Evolutionary conservation across 1,284 basidiomycete species (phyloP).

Genomic region (Trichosporon faecale): DNA sequence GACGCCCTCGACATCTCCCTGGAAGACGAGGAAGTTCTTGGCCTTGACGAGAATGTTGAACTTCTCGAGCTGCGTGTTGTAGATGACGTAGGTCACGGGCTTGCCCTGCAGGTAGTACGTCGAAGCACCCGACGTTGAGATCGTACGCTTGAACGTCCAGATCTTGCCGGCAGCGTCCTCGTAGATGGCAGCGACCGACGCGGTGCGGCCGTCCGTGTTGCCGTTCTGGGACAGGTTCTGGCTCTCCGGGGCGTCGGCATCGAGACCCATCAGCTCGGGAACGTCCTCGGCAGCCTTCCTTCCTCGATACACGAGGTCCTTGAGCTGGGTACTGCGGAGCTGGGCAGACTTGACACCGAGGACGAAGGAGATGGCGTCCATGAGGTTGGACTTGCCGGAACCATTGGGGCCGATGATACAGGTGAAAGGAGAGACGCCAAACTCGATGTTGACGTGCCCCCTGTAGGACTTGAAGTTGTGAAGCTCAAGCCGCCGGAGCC

Average conservation of each 20-base stretch:
- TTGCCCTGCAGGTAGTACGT: conserved; percentile 81
- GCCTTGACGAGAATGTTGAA: conserved; percentile 99
- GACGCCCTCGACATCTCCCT: conserved; percentile 97
- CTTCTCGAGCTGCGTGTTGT: conserved; percentile 76
- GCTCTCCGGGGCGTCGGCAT: conserved; percentile 40
- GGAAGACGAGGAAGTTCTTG: conserved; percentile 99
- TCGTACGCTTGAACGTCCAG: conserved; percentile 73
- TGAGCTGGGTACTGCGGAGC: conserved; percentile 85
- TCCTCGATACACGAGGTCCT: conserved; percentile 92
- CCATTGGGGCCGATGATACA: conserved; percentile 98
- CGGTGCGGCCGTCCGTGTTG: conserved; percentile 69
- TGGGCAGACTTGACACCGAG: conserved; percentile 93
- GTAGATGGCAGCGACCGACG: conserved; percentile 92
- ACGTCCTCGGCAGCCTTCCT: conserved; percentile 58
- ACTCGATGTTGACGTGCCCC: conserved; percentile 56
- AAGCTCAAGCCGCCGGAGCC: conserved; percentile 65
- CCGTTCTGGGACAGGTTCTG: conserved; percentile 55
- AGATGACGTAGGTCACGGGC: conserved; percentile 74
- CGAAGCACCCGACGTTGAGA: conserved; percentile 77
- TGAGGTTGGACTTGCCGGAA: conserved; percentile 96
- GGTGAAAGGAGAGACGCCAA: conserved; percentile 67
- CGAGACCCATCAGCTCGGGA: conserved; percentile 54
- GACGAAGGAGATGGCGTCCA: conserved; percentile 99
- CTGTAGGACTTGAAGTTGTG: conserved; percentile 91
- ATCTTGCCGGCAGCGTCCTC: conserved; percentile 72